Conservation (phyloP, 148 eudicot species). For the Rhododendron griersonianum region DNA sequence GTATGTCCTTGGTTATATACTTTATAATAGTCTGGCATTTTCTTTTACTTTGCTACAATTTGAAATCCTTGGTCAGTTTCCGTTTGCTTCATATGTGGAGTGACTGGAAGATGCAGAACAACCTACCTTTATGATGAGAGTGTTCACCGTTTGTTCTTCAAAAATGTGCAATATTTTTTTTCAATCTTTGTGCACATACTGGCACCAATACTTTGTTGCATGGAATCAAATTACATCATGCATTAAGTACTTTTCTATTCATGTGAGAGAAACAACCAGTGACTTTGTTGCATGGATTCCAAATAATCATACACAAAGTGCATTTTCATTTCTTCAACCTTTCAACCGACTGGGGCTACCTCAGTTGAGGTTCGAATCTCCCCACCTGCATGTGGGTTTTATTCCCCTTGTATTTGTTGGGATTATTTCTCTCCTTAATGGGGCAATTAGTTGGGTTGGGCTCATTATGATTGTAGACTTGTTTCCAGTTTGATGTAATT, state of each 20-base stretch:
- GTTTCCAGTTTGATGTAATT: no score
- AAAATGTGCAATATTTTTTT: not conserved
- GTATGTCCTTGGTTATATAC: not conserved
- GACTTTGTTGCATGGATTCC: not conserved
- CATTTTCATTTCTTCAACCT: not conserved
- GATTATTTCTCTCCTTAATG: no score
- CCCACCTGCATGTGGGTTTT: no score
- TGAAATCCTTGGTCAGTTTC: not conserved
- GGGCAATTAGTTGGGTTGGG: no score
- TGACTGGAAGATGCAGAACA: not conserved
- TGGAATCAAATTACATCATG: not conserved
- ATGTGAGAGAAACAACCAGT: not conserved
- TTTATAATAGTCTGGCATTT: not conserved
- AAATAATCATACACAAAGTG: not conserved
- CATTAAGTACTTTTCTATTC: not conserved
- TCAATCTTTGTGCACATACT: not conserved
- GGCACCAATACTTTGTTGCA: not conserved
- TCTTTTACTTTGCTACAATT: not conserved
- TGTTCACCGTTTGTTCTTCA: not conserved
- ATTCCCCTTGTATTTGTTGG: no score
- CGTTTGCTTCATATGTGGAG: not conserved
- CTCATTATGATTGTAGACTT: no score
- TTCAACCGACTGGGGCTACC: no score
- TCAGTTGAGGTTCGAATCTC: no score
- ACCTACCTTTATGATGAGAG: not conserved